Evolutionary conservation across 306 rosid genomes (phyloP), one percentile per base, ranked within the genome.

Genomic region (Prosopis cineraria): DNA sequence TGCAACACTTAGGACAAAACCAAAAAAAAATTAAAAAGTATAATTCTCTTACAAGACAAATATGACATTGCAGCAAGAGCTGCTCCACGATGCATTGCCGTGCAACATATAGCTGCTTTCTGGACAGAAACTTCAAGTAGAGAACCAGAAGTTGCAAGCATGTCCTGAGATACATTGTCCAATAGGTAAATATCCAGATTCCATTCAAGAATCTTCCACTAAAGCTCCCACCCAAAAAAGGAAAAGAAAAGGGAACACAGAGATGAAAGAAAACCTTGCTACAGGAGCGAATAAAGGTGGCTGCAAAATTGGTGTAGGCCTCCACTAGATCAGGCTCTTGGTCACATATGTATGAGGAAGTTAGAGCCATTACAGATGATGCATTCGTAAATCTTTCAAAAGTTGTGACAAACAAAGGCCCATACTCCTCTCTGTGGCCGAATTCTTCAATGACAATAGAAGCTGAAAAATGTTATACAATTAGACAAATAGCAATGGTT

Each of bases 81-180:
- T 60, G 98, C 97, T 40, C 98, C 98, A n/a, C 97, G 97, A 82
- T 94, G 98, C 98, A 94, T 94, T 31, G 98, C 98, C 4, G 98
- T 92, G 89, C 96, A 94, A 83, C 98, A 92, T 86, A 92, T 90
- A 74, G 98, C 91, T 56, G 97, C 98, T 80, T 92, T 94, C 75
- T 90, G 97, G 78, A 94, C 82, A 74, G 98, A 94, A 80, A 84
- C 85, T 85, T 94, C 96, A 83, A 94, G 89, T 81, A 94, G 94
- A 71, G 92, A 81, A 74, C 96, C 93, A 56, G 86, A 89, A 33
- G 91, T 90, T 56, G 93, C 86, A 31, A 94, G 86, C 27, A 89
- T 86, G 73, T 90, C 98, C 98, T 94, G 93, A n/a, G 66, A 84
- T 67, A 81, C 60, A 87, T 81, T 70, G 72, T 41, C 70, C 33